A percentile compares a stretch with the other conserved stretches of the same genome.
These are phyloP conservation scores for Mucor circinelloides DNA, from an alignment of 371 early-diverging fungal genomes.

Conservation along the genomic window DNA sequence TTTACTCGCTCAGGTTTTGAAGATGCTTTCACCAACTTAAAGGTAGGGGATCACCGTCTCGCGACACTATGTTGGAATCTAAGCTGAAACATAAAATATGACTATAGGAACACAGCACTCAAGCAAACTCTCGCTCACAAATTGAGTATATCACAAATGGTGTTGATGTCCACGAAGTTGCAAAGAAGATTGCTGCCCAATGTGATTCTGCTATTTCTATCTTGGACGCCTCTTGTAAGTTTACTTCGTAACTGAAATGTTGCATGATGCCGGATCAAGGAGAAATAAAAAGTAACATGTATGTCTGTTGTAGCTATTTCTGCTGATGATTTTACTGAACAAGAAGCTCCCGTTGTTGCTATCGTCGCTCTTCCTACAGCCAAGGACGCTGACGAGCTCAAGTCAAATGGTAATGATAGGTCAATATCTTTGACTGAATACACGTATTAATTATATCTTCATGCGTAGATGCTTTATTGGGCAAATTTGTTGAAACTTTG, in stretches of 20 bases:
- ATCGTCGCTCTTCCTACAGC: conserved; percentile 32
- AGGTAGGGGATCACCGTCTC: conserved; percentile 22
- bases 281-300: not conserved
- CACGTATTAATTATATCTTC: too few relatives aligned
- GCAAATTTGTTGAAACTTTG: conserved; percentile 29
- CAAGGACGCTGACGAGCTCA: conserved; percentile 22
- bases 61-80: not conserved
- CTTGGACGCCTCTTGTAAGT: conserved; percentile 38
- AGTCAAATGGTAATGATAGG: conserved; percentile 38
- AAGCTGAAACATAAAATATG: not conserved
- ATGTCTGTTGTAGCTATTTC: conserved; percentile 21
- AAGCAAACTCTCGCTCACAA: conserved; percentile 34
- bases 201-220: conserved; percentile 35
- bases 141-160: conserved; percentile 40
- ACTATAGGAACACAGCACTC: conserved; percentile 26
- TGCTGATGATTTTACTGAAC: conserved; percentile 20
- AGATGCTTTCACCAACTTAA: conserved; percentile 33
- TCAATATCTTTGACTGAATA: not conserved
- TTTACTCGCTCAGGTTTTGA: conserved; percentile 32
- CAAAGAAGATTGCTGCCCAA: conserved; percentile 27
- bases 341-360: conserved; percentile 27
- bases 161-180: conserved; percentile 39
- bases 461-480: conserved; percentile 29
- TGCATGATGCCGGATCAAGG: not conserved
- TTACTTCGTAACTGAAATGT: not conserved